These are phyloP conservation scores for Apiotrichum siamense DNA, from an alignment of 1,284 basidiomycete genomes.

Conservation along the genomic window DNA sequence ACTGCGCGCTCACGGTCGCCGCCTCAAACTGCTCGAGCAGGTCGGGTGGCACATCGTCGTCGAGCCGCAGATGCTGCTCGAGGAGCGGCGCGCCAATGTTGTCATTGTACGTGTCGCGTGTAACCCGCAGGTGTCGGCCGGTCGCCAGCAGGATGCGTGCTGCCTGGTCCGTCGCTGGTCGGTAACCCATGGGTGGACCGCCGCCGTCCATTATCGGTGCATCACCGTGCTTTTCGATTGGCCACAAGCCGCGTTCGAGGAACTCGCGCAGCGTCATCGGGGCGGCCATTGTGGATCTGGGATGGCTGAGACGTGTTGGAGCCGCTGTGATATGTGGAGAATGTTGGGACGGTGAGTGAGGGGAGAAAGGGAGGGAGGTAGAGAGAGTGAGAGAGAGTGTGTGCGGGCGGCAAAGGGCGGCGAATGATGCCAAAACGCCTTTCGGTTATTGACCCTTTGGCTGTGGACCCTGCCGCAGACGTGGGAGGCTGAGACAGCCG, in stretches of 20 bases:
- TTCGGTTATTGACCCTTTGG: no score
- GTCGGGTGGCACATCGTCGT: neutral
- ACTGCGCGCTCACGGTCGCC: neutral
- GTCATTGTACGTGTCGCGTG: neutral
- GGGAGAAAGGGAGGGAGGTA: neutral
- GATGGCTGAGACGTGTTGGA: no score
- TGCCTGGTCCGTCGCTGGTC: neutral
- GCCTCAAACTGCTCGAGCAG: neutral
- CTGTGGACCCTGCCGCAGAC: no score
- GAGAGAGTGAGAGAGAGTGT: no score
- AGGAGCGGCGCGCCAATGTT: neutral
- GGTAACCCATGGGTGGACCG: neutral
- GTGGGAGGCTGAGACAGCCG: no score
- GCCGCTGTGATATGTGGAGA: no score
- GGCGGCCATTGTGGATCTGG: neutral
- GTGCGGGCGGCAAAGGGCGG: no score
- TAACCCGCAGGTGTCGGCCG: neutral
- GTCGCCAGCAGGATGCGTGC: neutral
- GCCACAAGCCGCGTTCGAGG: conserved; percentile 1
- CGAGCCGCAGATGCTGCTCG: neutral
- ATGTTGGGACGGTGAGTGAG: neutral
- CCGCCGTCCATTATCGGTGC: neutral
- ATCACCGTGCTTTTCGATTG: neutral
- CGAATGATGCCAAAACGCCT: no score
- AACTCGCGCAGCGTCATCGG: conserved; percentile 1